phyloP scores from a whole-genome alignment of 306 rosid species.

The Hippophae tibetana region DNA sequence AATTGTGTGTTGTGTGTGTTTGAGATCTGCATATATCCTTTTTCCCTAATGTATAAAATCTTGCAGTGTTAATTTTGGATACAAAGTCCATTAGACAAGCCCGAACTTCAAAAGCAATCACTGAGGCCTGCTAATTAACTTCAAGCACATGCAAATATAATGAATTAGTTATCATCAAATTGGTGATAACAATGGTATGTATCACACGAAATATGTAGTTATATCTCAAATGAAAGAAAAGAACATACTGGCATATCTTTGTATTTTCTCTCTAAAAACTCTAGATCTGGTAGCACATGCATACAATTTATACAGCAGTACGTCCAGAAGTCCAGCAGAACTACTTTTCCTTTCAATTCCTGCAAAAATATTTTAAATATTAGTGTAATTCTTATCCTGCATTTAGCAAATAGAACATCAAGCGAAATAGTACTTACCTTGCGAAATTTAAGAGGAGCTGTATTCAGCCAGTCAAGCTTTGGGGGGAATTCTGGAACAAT shows the following conservation, averaged over 20 bases:
- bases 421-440: constrained; percentile 40
- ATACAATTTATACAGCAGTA: constrained; percentile 94
- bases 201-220: constrained; percentile 15
- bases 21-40: too few relatives aligned
- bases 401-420: constrained; percentile 18
- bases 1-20: too few relatives aligned
- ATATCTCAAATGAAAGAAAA: constrained; percentile 17
- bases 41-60: too few relatives aligned
- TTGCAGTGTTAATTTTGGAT: too few relatives aligned
- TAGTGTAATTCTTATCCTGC: constrained; percentile 9
- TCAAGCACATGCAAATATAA: constrained; percentile 9
- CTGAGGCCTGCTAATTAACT: background rate
- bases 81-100: too few relatives aligned
- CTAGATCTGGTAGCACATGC: constrained; percentile 94
- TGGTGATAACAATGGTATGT: constrained; percentile 11
- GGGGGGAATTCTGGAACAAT: constrained; percentile 86
- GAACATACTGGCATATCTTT: constrained; percentile 72
- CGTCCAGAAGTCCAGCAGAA: constrained; percentile 89
- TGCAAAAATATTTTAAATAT: constrained; percentile 30
- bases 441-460: constrained; percentile 77
- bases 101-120: background rate
- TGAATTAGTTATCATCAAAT: constrained; percentile 7
- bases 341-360: constrained; percentile 94
- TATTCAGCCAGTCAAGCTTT: constrained; percentile 89
- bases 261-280: constrained; percentile 80